Conservation (phyloP, 2,329 filamentous ascomycete species). For the Escovopsis weberi region DNA sequence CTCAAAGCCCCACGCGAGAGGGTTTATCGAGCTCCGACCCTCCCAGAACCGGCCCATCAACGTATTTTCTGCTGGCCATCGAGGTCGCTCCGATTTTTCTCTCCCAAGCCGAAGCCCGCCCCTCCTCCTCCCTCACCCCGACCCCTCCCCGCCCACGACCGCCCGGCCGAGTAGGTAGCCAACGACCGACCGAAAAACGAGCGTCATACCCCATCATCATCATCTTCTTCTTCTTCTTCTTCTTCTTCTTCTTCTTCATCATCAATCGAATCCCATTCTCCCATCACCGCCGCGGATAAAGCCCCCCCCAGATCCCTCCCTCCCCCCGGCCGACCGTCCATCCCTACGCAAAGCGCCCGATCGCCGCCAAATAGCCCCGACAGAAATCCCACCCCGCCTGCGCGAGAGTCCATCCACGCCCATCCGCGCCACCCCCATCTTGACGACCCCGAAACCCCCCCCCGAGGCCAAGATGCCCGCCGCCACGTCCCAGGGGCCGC, state of each 20-base stretch:
- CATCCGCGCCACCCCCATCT: too few relatives aligned
- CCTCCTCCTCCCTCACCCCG: slow-evolving; percentile 7
- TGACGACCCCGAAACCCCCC: too few relatives aligned
- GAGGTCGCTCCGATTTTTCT: slow-evolving; percentile 7
- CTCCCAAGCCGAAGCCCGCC: slow-evolving; percentile 7
- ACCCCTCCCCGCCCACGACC: not conserved
- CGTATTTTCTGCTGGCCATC: slow-evolving; percentile 11
- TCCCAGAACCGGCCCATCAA: slow-evolving; percentile 14
- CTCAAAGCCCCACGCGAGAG: slow-evolving; percentile 20
- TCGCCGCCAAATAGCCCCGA: not conserved
- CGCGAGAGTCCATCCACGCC: slow-evolving; percentile 4
- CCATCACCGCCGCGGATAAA: too few relatives aligned
- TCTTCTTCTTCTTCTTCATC: too few relatives aligned
- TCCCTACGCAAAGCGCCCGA: too few relatives aligned
- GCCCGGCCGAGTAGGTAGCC: slow-evolving; percentile 6
- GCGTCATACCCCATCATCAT: not conserved
- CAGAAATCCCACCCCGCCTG: not conserved
- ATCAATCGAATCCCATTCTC: slow-evolving; percentile 5
- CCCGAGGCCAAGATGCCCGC: slow-evolving; percentile 11
- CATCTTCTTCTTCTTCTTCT: too few relatives aligned
- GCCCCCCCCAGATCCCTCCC: too few relatives aligned
- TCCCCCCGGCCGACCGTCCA: not conserved
- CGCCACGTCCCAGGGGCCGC: slow-evolving; percentile 28
- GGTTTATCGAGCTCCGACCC: slow-evolving; percentile 22
- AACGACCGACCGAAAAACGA: slow-evolving; percentile 8